Evolutionary conservation across 208 protist species (phyloP), one percentile per base, ranked within the genome.

Genomic region (Leishmania amazonensis): DNA sequence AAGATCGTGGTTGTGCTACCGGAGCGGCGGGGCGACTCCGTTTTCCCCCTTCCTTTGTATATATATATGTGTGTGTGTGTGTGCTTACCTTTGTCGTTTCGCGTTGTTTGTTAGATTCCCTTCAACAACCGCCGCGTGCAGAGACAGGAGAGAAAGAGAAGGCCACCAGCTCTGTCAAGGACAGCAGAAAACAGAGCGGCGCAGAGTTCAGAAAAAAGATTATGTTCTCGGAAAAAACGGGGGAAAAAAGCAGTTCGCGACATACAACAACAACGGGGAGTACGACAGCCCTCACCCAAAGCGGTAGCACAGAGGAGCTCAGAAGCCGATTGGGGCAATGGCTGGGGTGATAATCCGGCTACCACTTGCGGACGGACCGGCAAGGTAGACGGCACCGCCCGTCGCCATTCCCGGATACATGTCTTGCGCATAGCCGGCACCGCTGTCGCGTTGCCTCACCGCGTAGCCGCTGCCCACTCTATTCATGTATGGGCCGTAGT

Each of bases 301-400:
- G 38, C 17, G 24, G 13, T 28, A 13, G 60, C 49, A 7, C 13
- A 21, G 24, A 35, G 15, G 3, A 47, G 15, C 19, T 70, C 47
- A 85, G 17, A 85, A 60, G 6, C 67, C 62, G 53, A 75, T 64
- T 21, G 81, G 81, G 4, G 67, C 72, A 9, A 85, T 84, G 17
- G 68, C 35, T 28, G 81, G 75, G 11, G 45, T 73, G 40, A 54
- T 28, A 1, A 15, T 54, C 1, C 68, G 81, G 1, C 67, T 57
- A n/a, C 40, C 81, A 5, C 68, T 54, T 35, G 65, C 19, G 15
- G 54, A 62, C 24, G 58, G 49, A 9, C 75, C 67, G 9, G 75
- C 45, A 58, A 58, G 67, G 38, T 65, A 83, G 0, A 73, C 38
- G 31, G 42, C 3, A 45, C 51, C 11, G 54, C 54, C 24, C 17